phyloP scores from a whole-genome alignment of 2,329 filamentous ascomycete genomes.

The Apiospora saccharicola region DNA sequence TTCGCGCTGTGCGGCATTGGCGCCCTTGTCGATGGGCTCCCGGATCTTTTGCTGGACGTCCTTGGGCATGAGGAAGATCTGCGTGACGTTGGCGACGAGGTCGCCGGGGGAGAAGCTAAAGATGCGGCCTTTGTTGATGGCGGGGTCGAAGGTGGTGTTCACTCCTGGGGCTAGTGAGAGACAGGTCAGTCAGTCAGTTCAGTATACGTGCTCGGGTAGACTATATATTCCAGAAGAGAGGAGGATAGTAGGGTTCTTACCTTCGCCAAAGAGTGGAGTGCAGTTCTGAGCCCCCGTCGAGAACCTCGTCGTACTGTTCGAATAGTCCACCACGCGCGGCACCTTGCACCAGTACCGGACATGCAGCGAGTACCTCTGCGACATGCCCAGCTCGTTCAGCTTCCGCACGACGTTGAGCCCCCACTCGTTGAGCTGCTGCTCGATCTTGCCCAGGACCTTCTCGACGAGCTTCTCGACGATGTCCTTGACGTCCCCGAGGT shows the following conservation, averaged over 20 bases:
- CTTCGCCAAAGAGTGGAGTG: not conserved
- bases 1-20: conserved; percentile 10
- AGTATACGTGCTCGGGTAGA: too few relatives aligned
- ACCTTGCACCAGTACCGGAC: not conserved
- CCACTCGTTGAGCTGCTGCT: conserved; percentile 5
- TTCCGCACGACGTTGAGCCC: not conserved
- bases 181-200: too few relatives aligned
- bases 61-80: conserved; percentile 21
- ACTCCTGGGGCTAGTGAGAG: not conserved
- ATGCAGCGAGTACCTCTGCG: not conserved
- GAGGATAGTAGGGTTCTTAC: too few relatives aligned
- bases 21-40: conserved; percentile 22
- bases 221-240: not conserved
- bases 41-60: conserved; percentile 23
- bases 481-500: not conserved
- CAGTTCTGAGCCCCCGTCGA: not conserved
- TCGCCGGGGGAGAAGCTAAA: conserved; percentile 22
- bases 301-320: not conserved
- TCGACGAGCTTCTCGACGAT: not conserved
- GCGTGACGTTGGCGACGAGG: not conserved
- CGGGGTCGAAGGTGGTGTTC: not conserved
- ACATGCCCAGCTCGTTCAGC: not conserved
- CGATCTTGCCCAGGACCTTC: conserved; percentile 10
- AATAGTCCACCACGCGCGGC: not conserved
- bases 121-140: not conserved